phyloP scores from a whole-genome alignment of 2,329 filamentous ascomycete genomes.

The Sphaerostilbella broomeana region DNA sequence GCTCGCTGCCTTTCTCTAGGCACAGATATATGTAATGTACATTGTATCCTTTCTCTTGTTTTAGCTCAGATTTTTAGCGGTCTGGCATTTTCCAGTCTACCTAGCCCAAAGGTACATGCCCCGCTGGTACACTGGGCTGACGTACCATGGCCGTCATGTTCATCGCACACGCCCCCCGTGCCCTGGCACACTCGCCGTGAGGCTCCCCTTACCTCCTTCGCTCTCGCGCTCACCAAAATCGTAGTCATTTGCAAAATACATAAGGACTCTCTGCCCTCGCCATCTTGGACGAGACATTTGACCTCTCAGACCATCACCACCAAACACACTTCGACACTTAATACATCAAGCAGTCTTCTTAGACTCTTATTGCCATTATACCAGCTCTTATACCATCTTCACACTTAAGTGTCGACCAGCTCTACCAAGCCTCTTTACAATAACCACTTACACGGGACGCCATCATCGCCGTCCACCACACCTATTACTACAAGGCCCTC shows the following conservation, averaged over 20 bases:
- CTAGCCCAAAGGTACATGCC: slow-evolving; percentile 11
- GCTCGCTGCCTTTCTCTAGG: not conserved
- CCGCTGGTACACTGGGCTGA: slow-evolving; percentile 14
- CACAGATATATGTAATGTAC: not conserved
- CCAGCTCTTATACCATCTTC: slow-evolving; percentile 2
- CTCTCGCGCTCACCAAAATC: slow-evolving; percentile 25
- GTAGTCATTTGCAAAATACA: slow-evolving; percentile 25
- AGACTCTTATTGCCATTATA: not conserved
- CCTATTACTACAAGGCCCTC: slow-evolving; percentile 8
- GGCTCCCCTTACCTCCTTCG: slow-evolving; percentile 3
- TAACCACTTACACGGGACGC: slow-evolving; percentile 9
- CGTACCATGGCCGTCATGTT: slow-evolving; percentile 11
- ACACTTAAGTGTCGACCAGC: not conserved
- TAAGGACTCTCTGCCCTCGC: slow-evolving; percentile 21
- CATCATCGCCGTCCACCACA: slow-evolving; percentile 12
- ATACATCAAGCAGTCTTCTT: not conserved
- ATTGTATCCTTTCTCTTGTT: too few relatives aligned
- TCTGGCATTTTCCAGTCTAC: slow-evolving; percentile 11
- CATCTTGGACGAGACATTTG: slow-evolving; percentile 7
- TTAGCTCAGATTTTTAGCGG: too few relatives aligned
- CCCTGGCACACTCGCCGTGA: slow-evolving; percentile 4
- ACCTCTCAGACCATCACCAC: slow-evolving; percentile 10
- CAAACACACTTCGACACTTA: not conserved
- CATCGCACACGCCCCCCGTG: not conserved
- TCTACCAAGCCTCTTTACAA: too few relatives aligned